Base-by-base conservation (phyloP, 2,329 filamentous ascomycete genomes). In the Immersiporthe knoxdaviesiana region DNA sequence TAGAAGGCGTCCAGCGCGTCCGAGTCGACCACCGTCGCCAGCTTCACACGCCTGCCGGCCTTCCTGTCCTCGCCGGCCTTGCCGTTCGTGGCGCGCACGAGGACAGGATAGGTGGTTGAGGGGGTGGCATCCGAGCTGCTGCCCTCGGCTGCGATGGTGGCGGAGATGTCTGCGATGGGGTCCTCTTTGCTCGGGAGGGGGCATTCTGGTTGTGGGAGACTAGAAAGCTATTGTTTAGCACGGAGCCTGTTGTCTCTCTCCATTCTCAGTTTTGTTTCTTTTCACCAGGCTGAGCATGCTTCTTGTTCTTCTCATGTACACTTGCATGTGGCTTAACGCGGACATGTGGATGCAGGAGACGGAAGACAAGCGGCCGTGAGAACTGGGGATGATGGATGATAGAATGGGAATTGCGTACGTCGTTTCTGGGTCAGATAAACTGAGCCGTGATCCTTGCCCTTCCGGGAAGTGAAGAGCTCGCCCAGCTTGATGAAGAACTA, bases 61-160 rank as follows among this genome's bases (percentile, higher is more conserved):
- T 85, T 84, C 64, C 67, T 69, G 47, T 54, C 63, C 71, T 81
- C 83, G 74, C 86, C 88, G 64, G 83, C 86, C 76, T 91, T 92
- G 75, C 92, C 93, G 79, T 98, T 93, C 44, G 92, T 91, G 18
- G 93, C 95, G 71, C 94, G 90, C 73, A 99, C 88, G 59, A 98
- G 82, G 70, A 98, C 82, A 10, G 94, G 91, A 41, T 63, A 69
- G 47, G 67, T 67, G 30, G 30, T 1, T 27, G 56, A 24, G 4
- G 56, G 18, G 6, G 18, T 91, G 81, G 56, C 61, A n/a, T 62
- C 61, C 24, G 54, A 50, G 44, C 21, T 30, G 37, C n/a, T 47
- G 50, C 12, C n/a, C n/a, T 54, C 66, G 41, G 30, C 24, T 7
- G 90, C 89, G 37, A 82, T 81, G 14, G 85, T 80, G 18, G 85